Percentiles rank a stretch among this genome's conserved stretches.
Evolutionary conservation across 192 early-diverging fungal genomes (phyloP).

Genomic region (Rhizoclosmatium sp.): DNA sequence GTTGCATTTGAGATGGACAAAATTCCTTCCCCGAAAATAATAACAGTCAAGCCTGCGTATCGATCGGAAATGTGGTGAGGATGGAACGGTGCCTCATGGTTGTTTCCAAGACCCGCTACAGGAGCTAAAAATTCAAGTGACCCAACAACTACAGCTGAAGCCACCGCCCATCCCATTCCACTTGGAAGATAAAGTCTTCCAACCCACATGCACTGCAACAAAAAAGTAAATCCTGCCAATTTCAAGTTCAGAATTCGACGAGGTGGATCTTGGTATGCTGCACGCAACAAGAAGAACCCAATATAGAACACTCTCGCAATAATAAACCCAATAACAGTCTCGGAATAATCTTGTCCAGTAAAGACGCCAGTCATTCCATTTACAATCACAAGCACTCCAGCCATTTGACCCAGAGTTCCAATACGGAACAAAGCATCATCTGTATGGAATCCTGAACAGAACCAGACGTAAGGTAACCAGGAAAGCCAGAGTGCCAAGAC

Average conservation of each 20-base stretch:
- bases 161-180: not conserved
- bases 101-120: not conserved
- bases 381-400: conserved; percentile 20
- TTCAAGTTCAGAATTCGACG: conserved; percentile 6
- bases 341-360: not conserved
- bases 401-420: conserved; percentile 31
- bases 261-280: conserved; percentile 7
- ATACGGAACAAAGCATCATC: conserved; percentile 19
- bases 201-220: conserved; percentile 22
- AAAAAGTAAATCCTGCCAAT: conserved; percentile 5
- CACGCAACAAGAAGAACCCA: conserved; percentile 6
- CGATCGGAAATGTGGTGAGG: conserved; percentile 16
- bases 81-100: not conserved
- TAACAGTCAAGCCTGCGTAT: not conserved
- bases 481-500: not conserved
- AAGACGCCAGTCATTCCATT: conserved; percentile 13
- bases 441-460: conserved; percentile 6
- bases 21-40: conserved; percentile 6
- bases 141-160: not conserved
- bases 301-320: conserved; percentile 27
- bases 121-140: not conserved
- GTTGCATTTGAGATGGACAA: conserved; percentile 1
- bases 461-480: conserved; percentile 19
- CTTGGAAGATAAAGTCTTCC: not conserved
- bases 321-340: conserved; percentile 8